These are phyloP conservation scores for Fraxinus dipetala DNA, from an alignment of 305 asterid species.

Conservation along the genomic window DNA sequence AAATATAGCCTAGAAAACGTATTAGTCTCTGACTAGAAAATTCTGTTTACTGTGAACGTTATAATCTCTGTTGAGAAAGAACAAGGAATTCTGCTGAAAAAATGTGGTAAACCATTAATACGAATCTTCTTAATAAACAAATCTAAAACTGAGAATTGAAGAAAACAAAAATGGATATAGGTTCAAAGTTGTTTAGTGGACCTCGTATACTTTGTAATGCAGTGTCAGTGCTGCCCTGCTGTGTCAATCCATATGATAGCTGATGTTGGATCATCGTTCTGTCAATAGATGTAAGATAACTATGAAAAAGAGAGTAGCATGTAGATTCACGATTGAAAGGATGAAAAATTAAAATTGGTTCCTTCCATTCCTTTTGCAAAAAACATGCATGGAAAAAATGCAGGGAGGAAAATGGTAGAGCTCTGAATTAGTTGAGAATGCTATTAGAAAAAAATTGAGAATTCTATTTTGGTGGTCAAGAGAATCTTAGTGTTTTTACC, in stretches of 20 bases:
- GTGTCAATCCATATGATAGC: background rate
- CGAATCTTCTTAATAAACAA: conserved; percentile 12
- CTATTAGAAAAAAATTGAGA: background rate
- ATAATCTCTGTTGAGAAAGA: background rate
- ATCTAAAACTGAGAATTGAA: conserved; percentile 7
- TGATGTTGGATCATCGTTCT: background rate
- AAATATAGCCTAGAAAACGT: background rate
- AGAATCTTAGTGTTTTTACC: background rate
- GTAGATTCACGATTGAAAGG: background rate
- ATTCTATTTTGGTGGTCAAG: background rate
- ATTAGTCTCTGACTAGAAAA: background rate
- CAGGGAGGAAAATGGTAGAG: conserved; percentile 4
- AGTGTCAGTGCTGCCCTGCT: background rate
- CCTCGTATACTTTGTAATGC: background rate
- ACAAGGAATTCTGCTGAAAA: background rate
- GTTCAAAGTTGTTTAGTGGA: background rate
- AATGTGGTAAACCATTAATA: background rate
- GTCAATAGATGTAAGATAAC: background rate
- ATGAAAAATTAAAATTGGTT: background rate
- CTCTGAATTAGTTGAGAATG: background rate
- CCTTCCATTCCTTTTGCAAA: background rate
- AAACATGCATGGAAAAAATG: background rate
- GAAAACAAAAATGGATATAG: background rate
- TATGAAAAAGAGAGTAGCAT: background rate
- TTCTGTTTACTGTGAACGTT: background rate